Evolutionary conservation across 192 early-diverging fungal genomes (phyloP), one percentile per base, ranked within the genome.

Genomic region (Chytriomyces confervae): DNA sequence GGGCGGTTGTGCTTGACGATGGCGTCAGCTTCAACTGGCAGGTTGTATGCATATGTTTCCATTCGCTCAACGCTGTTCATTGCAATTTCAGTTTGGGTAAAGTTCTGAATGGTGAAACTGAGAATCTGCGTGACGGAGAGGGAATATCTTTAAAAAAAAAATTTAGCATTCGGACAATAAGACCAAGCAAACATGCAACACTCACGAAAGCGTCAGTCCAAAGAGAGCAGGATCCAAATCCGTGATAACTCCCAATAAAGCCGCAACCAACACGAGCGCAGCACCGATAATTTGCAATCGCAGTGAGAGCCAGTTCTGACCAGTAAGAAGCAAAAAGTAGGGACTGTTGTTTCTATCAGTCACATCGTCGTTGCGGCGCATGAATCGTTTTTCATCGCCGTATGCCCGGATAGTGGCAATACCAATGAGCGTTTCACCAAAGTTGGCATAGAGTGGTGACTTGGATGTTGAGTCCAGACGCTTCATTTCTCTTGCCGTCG

Each of bases 351-450:
- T 94, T 20, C 77, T 77, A 70, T 96, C 93, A 3, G 95, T 82
- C 62, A 84, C 81, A 45, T 77, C 65, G 74, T 92, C 90, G 77
- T 94, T 97, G 18, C 83, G 83, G 5, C 67, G 75, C 6, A 92
- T 83, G 69, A 97, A 98, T 29, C 94, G 92, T 0, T 83, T 63
- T 76, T 97, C 91, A 69, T 92, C 94, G 66, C 86, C 72, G 74
- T 93, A 96, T 0, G 94, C 94, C 43, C 94, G 89, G 77, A 98
- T 96, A 2, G 95, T 97, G 6, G 91, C 81, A 6, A 95, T 66
- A 0, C 96, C 96, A 45, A 85, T 87, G 16, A 96, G 81, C 0
- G 93, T 91, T 76, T 97, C 94, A 5, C 90, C 78, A 68, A 97
- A 79, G 62, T 93, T 91, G 0, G 93, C 81, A 77, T 94, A 96